Conservation (phyloP, 2,329 filamentous ascomycete species). For the Pseudopyrenochaeta lycopersici region DNA sequence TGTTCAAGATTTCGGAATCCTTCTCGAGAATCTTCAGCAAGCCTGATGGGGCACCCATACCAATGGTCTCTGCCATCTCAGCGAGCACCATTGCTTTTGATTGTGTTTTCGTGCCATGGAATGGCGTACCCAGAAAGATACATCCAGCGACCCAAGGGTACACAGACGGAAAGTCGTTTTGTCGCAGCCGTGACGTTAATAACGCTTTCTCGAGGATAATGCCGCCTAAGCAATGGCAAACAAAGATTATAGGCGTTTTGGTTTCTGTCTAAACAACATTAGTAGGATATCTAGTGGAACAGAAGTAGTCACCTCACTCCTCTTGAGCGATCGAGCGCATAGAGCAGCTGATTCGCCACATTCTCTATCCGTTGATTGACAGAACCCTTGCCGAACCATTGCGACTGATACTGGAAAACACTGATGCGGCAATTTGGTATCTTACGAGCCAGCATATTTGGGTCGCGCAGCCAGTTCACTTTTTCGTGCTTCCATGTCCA, state of each 20-base stretch:
- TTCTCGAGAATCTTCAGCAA: constrained; percentile 29
- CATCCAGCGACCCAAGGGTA: constrained; percentile 32
- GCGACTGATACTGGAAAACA: constrained; percentile 37
- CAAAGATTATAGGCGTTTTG: constrained; percentile 40
- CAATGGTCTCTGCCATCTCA: constrained; percentile 24
- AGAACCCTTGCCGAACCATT: constrained; percentile 41
- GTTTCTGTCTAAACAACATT: constrained; percentile 19
- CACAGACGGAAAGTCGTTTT: constrained; percentile 25
- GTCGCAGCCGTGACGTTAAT: constrained; percentile 17
- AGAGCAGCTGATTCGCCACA: constrained; percentile 35
- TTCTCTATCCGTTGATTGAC: constrained; percentile 38
- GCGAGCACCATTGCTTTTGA: constrained; percentile 29
- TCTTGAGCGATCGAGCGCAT: constrained; percentile 25
- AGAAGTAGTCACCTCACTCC: constrained; percentile 10
- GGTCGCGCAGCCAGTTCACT: constrained; percentile 40
- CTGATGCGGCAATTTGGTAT: constrained; percentile 41
- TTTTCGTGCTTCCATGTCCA: constrained; percentile 38
- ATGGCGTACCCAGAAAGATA: constrained; percentile 33
- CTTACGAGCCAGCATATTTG: constrained; percentile 36
- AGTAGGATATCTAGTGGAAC: not conserved
- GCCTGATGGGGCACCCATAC: constrained; percentile 20
- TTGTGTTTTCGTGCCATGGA: constrained; percentile 23
- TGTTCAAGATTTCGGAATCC: constrained; percentile 21
- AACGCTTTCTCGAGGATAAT: constrained; percentile 36
- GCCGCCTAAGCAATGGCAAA: constrained; percentile 40